Conservation (phyloP, 1,139 yeast genomes). For the Pichia sp. region DNA sequence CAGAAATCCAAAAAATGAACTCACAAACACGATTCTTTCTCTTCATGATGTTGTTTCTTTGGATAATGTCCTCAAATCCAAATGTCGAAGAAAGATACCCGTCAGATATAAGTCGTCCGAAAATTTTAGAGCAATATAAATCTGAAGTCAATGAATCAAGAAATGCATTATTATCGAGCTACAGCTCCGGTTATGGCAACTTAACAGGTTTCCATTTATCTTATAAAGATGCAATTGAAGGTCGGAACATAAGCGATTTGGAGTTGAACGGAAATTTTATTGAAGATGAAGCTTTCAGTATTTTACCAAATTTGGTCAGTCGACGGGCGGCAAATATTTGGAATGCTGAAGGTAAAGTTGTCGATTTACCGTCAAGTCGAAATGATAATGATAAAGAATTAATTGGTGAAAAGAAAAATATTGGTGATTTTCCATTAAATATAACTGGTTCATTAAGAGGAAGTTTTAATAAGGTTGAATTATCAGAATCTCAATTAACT, state of each 20-base stretch:
- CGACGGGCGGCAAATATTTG: conserved; percentile 42
- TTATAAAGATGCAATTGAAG: conserved; percentile 47
- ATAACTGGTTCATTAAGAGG: conserved; percentile 48
- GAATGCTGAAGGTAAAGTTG: conserved; percentile 33
- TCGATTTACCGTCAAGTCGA: conserved; percentile 9
- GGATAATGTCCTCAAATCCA: conserved; percentile 35
- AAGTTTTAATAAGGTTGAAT: conserved; percentile 27
- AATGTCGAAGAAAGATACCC: conserved; percentile 31
- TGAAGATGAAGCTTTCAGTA: conserved; percentile 48
- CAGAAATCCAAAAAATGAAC: too few species aligned
- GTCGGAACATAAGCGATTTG: conserved; percentile 45
- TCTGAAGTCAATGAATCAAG: conserved; percentile 31
- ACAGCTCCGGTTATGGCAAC: conserved; percentile 56
- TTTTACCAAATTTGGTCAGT: conserved; percentile 57
- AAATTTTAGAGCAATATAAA: conserved; percentile 26
- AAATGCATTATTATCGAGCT: conserved; percentile 37
- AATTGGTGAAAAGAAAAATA: conserved; percentile 13
- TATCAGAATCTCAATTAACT: conserved; percentile 14
- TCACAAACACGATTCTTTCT: conserved; percentile 21
- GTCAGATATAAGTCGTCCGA: conserved; percentile 25
- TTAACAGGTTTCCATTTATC: conserved; percentile 66
- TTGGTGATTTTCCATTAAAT: conserved; percentile 40
- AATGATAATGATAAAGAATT: conserved; percentile 4
- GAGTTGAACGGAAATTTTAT: conserved; percentile 51
- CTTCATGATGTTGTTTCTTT: conserved; percentile 29